Conservation (phyloP, 1,284 basidiomycete genomes). For the Meripilus lineatus region DNA sequence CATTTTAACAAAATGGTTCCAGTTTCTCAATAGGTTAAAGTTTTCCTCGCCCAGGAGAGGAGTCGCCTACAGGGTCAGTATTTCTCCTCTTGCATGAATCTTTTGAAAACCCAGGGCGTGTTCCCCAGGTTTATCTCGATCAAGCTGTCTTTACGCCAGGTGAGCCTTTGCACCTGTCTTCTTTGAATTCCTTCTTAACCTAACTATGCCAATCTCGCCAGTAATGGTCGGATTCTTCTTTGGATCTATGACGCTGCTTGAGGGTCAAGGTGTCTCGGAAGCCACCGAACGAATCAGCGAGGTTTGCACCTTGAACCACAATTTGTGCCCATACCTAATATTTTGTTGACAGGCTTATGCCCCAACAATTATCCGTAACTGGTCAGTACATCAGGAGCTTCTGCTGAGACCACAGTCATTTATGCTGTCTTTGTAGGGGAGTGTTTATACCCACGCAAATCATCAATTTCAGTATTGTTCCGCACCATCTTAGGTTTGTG, state of each 20-base stretch:
- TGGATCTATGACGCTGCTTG: conserved; percentile 66
- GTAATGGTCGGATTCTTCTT: conserved; percentile 72
- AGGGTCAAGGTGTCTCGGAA: conserved; percentile 57
- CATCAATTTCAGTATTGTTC: conserved; percentile 78
- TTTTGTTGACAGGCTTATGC: conserved; percentile 47
- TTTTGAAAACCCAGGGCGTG: background rate
- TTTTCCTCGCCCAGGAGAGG: conserved; percentile 54
- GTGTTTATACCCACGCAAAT: conserved; percentile 81
- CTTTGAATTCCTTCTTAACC: background rate
- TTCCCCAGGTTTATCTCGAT: conserved; percentile 65
- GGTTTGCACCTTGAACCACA: conserved; percentile 25
- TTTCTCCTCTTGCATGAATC: background rate
- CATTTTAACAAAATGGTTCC: conserved; percentile 69
- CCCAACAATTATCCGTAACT: conserved; percentile 69
- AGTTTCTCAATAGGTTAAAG: conserved; percentile 56
- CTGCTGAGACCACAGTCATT: background rate
- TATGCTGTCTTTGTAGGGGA: conserved; percentile 37
- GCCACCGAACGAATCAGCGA: conserved; percentile 50
- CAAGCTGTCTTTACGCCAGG: conserved; percentile 69
- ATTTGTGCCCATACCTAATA: background rate
- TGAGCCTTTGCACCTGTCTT: too few relatives aligned
- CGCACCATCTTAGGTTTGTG: conserved; percentile 75
- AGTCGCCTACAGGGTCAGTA: conserved; percentile 53
- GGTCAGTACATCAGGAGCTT: conserved; percentile 35
- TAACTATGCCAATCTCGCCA: conserved; percentile 20